Evolutionary conservation across 2,329 filamentous ascomycete genomes (phyloP), one percentile per base, ranked within the genome.

Genomic region (Sporothrix protearum): DNA sequence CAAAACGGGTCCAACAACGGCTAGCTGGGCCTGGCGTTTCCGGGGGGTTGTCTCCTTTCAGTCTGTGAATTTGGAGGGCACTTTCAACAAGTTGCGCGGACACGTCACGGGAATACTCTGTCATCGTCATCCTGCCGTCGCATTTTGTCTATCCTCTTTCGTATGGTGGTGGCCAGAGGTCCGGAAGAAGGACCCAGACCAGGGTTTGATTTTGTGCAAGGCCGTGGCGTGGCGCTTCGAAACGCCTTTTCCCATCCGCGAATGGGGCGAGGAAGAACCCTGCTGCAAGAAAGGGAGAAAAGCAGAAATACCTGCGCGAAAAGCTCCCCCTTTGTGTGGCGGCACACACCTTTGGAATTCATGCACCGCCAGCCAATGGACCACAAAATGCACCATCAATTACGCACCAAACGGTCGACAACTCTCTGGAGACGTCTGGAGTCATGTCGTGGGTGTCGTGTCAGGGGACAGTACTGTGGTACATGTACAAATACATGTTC

Each of bases 81-180:
- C n/a, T n/a, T n/a, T n/a, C n/a, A n/a, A n/a, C n/a, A n/a, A n/a
- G n/a, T n/a, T n/a, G n/a, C n/a, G n/a, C 55, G 55, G 55, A 19
- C 55, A 45, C 30, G 59, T 28, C 36, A 64, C 59, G 59, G 59
- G 59, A 64, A 64, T 64, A 64, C 59, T 22, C 25, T n/a, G n/a
- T 42, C 59, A 22, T 64, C 22, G 33, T 42, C 59, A 22, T 64
- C 22, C 4, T 36, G 33, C 8, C 33, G 8, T 36, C 33, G 33
- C 8, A 4, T 36, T 36, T 12, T 42, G 1, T 39, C 36, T 36
- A 45, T 45, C 12, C 59, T 63, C 57, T 33, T 36, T 61, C 10
- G n/a, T 19, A 28, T 63, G n/a, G n/a, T 47, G 42, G 49, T 66
- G 42, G 42, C 19, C 63, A 66, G 63, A 66, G 25, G 28, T 14